Evolutionary conservation across 768 basidiomycete genomes (phyloP), one percentile per base, ranked within the genome.

Genomic region (Austroboletus festivus): DNA sequence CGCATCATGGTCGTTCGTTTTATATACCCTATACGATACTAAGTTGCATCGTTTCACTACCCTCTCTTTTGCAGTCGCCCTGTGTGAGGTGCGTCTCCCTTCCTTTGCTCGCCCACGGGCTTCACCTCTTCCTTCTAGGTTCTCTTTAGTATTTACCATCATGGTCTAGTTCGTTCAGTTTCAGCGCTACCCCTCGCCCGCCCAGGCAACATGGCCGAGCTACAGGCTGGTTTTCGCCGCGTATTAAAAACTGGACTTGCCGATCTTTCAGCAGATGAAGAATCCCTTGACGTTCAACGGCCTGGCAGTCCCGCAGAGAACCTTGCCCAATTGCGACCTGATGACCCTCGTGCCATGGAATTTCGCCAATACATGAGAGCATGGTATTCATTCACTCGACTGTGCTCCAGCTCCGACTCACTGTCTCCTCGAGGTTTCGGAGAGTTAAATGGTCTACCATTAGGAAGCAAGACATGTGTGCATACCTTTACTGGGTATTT

Each of bases 401-500:
- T 10, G 11, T 28, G 46, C 13, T 24, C 20, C 28, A 6, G 42
- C 12, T 9, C 19, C 20, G 2, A 19, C 44, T 55, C 7, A 61
- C 21, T 21, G 39, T 26, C 28, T 26, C 16, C 33, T 33, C 47
- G 58, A 60, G 90, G 90, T 94, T 94, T 64, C 70, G 77, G 47
- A 82, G 80, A 55, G 80, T 75, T 15, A 80, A 83, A 0, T 95
- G 88, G 86, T 83, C 83, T 0, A 71, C 77, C 12, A 77, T 95
- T 48, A 80, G 73, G 38, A 73, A 71, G 16, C 70, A 77, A 33
- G 80, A 91, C 62, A 69, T 90, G 47, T 74, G 74, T 35, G 72
- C 78, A 50, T 94, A 90, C 87, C 70, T 95, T 24, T 83, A 89
- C 48, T 94, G 92, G 91, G 77, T 81, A 20, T 83, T 88, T 59